Evolutionary conservation across 176 grass and related monocot genomes (phyloP).

Genomic region (Cenchrus purpureus): DNA sequence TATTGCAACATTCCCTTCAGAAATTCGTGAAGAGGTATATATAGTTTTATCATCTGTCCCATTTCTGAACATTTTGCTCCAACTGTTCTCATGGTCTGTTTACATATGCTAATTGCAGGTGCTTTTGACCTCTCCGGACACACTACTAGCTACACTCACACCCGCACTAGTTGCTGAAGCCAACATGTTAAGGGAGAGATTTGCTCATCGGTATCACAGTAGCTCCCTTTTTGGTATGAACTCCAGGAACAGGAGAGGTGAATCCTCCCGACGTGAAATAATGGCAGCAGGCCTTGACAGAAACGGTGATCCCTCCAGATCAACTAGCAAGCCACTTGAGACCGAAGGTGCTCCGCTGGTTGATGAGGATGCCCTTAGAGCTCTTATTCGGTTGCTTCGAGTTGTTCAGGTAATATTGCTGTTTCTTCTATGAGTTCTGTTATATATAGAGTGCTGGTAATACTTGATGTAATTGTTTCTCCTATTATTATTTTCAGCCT

Average conservation of each 20-base stretch:
- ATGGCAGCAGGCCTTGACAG: conserved; percentile 60
- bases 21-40: conserved; percentile 96
- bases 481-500: conserved; percentile 58
- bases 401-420: conserved; percentile 86
- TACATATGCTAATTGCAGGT: conserved; percentile 62
- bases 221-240: conserved; percentile 83
- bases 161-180: conserved; percentile 99
- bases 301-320: conserved; percentile 65
- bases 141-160: conserved; percentile 88
- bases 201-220: conserved; percentile 87
- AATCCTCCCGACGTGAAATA: conserved; percentile 77
- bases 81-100: conserved; percentile 9
- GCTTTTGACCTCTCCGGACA: conserved; percentile 97
- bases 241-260: conserved; percentile 82
- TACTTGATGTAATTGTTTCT: not conserved
- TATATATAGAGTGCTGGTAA: not conserved
- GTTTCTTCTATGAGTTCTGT: not conserved
- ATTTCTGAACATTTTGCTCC: not conserved
- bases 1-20: conserved; percentile 95
- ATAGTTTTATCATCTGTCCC: conserved; percentile 20
- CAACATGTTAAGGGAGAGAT: conserved; percentile 95
- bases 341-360: conserved; percentile 88
- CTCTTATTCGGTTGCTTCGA: conserved; percentile 83
- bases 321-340: conserved; percentile 77
- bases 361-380: conserved; percentile 80